Conservation (phyloP, 2,329 filamentous ascomycete genomes). For the Fusarium sp. region DNA sequence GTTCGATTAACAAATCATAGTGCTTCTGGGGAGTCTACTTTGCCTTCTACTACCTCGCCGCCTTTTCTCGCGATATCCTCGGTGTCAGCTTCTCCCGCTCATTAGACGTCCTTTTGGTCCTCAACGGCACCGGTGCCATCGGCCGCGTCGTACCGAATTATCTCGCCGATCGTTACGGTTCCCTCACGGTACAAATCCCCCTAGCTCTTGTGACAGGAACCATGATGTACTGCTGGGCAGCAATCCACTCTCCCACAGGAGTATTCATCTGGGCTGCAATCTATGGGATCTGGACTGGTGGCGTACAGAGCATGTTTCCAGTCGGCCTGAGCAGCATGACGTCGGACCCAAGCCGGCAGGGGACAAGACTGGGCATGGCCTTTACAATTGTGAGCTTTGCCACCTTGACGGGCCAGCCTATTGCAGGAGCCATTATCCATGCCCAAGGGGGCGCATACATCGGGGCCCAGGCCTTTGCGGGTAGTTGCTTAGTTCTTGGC, state of each 20-base stretch:
- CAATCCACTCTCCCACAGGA: conserved; percentile 62
- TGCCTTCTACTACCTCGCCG: conserved; percentile 20
- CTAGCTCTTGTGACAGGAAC: background rate
- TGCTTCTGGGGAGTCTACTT: conserved; percentile 18
- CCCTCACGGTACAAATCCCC: conserved; percentile 10
- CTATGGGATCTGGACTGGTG: conserved; percentile 75
- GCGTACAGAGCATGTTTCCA: conserved; percentile 72
- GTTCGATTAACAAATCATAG: background rate
- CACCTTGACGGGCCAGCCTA: conserved; percentile 66
- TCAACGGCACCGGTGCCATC: conserved; percentile 15
- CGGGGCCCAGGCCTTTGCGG: conserved; percentile 65
- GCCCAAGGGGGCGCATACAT: conserved; percentile 58
- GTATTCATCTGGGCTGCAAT: conserved; percentile 74
- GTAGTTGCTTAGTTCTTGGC: conserved; percentile 34
- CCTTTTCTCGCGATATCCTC: conserved; percentile 6
- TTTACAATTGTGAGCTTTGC: conserved; percentile 71
- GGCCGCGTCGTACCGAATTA: conserved; percentile 15
- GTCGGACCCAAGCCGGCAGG: conserved; percentile 65
- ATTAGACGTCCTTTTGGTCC: conserved; percentile 7
- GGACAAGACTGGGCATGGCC: conserved; percentile 71
- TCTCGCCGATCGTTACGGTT: conserved; percentile 6
- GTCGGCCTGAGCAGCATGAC: conserved; percentile 70
- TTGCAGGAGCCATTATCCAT: conserved; percentile 66
- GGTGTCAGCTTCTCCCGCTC: conserved; percentile 4
- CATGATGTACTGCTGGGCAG: conserved; percentile 64